Conservation (phyloP, 2,329 filamentous ascomycete genomes). For the Bisporella sp. region DNA sequence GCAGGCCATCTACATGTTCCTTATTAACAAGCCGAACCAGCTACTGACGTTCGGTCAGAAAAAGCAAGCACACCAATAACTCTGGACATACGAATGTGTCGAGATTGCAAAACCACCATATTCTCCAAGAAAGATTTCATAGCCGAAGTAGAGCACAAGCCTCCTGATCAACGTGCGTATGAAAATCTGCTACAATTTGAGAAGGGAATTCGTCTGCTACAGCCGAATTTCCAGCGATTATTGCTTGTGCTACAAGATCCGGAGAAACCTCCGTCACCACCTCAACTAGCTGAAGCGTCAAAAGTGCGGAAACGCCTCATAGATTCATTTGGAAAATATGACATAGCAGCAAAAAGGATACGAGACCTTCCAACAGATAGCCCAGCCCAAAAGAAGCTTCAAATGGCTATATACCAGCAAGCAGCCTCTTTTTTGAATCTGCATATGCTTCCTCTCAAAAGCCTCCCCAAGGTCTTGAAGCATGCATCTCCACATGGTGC, state of each 20-base stretch:
- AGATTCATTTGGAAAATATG: conserved; percentile 66
- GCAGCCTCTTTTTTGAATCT: conserved; percentile 63
- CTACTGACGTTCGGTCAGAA: conserved; percentile 35
- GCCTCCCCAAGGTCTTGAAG: conserved; percentile 50
- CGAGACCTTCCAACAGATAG: conserved; percentile 60
- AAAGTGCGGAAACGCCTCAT: conserved; percentile 66
- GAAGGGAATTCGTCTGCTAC: conserved; percentile 58
- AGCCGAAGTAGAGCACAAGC: conserved; percentile 46
- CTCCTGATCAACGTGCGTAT: conserved; percentile 58
- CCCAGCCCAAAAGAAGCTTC: conserved; percentile 54
- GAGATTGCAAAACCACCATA: conserved; percentile 70
- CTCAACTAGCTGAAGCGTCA: conserved; percentile 59
- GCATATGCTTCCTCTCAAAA: conserved; percentile 68
- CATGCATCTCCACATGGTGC: conserved; percentile 49
- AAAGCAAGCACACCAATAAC: conserved; percentile 43
- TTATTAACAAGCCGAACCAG: conserved; percentile 19
- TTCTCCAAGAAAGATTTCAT: conserved; percentile 64
- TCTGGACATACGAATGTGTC: conserved; percentile 85
- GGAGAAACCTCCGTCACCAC: conserved; percentile 38
- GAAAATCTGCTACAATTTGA: conserved; percentile 65
- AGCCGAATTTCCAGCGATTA: conserved; percentile 64
- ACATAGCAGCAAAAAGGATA: conserved; percentile 60
- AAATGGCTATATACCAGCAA: conserved; percentile 63
- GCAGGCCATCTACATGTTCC: neutral
- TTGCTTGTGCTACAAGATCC: conserved; percentile 59